Base-by-base conservation (phyloP, 768 basidiomycete genomes). In the Amanita rimosa region DNA sequence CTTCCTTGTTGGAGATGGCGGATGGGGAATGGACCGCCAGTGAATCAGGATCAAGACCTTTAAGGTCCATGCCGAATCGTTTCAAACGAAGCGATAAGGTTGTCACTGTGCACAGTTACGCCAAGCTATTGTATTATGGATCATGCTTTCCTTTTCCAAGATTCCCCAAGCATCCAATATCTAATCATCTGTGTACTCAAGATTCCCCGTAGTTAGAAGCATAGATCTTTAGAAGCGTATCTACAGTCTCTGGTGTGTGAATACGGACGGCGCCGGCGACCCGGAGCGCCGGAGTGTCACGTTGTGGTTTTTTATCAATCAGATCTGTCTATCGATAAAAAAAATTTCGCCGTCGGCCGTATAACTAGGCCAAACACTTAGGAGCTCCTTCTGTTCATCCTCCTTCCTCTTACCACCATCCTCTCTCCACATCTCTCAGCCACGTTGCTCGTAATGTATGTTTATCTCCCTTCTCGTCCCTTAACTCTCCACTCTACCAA, bases 1-100 rank as follows among this genome's bases (percentile, higher is more conserved):
- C 24, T 97, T 96, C 70, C 67, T 98, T 53, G 72, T 72, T 47
- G 92, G 92, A 7, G 63, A 67, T 17, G 79, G 73, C 27, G 92
- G 93, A 5, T 96, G 92, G 92, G 66, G 63, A 44, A 62, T 64
- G 60, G 57, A 62, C 49, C 46, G 62, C 50, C 44, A 53, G 21
- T 59, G 54, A 47, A 48, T 8, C n/a, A 44, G 36, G 27, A 35
- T 31, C 46, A 41, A 36, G 45, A 35, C 27, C 14, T 22, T 27
- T 16, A 16, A 6, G n/a, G 38, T 24, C 46, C n/a, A n/a, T n/a
- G 21, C 21, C 31, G 44, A 24, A 36, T n/a, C n/a, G n/a, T n/a
- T n/a, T n/a, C 21, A 22, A 42, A 13, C 41, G 41, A 42, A 29
- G 41, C 41, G 27, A 29, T 29, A 43, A 43, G 36, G 45, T 22